Base-by-base conservation (phyloP, 2,329 filamentous ascomycete species). In the Camillea tinctor region DNA sequence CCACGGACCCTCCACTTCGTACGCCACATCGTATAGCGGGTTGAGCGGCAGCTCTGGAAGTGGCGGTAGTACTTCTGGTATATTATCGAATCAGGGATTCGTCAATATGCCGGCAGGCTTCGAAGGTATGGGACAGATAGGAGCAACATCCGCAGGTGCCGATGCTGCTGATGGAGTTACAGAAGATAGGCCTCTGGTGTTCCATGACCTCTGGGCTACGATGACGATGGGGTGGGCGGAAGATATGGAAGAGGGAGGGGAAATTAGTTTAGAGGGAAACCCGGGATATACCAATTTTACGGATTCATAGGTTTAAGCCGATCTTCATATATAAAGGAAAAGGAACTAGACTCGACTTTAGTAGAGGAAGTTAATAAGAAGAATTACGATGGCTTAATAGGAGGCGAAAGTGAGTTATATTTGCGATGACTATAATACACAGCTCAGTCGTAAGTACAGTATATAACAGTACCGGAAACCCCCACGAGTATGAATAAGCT, bases 211-310 rank as follows among this genome's bases (percentile, higher is more conserved):
- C 1, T 71, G 69, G 69, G 63, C 62, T 8, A 68, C 64, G 11
- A 71, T 71, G 69, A 71, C 69, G 8, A 62, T 64, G 60, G 66
- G 61, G 4, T 71, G 69, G 68, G 57, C 59, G 13, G 64, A 52
- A 2, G 66, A 65, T 23, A 52, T 59, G 30, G 60, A n/a, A n/a
- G 22, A 17, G 50, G 7, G n/a, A 30, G 44, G 48, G 22, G 20
- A 20, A 19, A 7, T 36, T 22, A 24, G 50, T 22, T 19, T 50
- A 44, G 17, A 15, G 15, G 55, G 48, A 13, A 48, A 40, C 8
- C n/a, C 7, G 8, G 22, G 13, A 20, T 26, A 36, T 49, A 21
- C 23, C 40, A 9, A 22, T 53, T 36, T 19, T 40, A 21, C 11
- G 17, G 19, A 52, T 50, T 21, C 23, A 21, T 57, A 19, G 51